These are phyloP conservation scores for Haplosporangium sp. DNA, from an alignment of 371 early-diverging fungal species.

Conservation along the genomic window DNA sequence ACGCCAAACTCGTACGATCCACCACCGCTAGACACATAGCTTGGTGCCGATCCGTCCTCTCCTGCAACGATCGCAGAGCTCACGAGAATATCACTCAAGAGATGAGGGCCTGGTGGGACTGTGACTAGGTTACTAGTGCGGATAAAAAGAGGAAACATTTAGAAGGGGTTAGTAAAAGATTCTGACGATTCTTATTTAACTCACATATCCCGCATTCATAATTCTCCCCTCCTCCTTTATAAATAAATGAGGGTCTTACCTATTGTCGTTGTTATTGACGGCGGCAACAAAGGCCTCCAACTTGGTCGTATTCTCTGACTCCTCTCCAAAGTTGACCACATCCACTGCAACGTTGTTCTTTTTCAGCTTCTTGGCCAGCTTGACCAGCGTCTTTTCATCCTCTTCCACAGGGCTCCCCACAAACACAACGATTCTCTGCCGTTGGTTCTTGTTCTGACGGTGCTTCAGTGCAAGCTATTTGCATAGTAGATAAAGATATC, in stretches of 20 bases:
- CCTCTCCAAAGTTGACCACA: slow-evolving; percentile 97
- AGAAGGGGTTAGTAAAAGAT: background rate
- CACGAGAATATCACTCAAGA: slow-evolving; percentile 90
- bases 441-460: slow-evolving; percentile 96
- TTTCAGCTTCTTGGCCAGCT: slow-evolving; percentile 94
- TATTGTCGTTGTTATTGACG: slow-evolving; percentile 91
- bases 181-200: background rate
- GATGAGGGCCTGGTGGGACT: slow-evolving; percentile 96
- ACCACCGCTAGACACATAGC: slow-evolving; percentile 64
- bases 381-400: slow-evolving; percentile 88
- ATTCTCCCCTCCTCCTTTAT: too few species aligned
- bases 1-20: slow-evolving; percentile 95
- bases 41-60: slow-evolving; percentile 79
- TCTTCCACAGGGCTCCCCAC: slow-evolving; percentile 89
- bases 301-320: slow-evolving; percentile 87
- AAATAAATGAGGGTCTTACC: slow-evolving; percentile 55
- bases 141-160: background rate
- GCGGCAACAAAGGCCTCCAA: slow-evolving; percentile 91
- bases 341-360: slow-evolving; percentile 98
- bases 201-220: too few species aligned
- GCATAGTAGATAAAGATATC: background rate
- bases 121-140: slow-evolving; percentile 84
- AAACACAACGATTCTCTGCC: slow-evolving; percentile 94
- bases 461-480: slow-evolving; percentile 93
- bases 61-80: slow-evolving; percentile 89